phyloP scores from a whole-genome alignment of 371 early-diverging fungal genomes.

The Mucor velutinosus region DNA sequence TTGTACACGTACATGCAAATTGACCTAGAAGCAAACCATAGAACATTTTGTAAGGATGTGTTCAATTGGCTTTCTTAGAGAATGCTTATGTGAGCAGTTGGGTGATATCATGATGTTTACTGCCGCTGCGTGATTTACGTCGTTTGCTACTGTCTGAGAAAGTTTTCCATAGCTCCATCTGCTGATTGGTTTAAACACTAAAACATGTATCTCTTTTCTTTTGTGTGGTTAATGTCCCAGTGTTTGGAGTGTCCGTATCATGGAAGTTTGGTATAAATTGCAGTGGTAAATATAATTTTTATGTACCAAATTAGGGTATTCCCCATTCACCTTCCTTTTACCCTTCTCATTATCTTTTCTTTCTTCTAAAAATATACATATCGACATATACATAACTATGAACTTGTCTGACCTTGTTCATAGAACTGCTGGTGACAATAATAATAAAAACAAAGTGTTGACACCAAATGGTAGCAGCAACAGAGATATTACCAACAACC shows the following conservation, averaged over 20 bases:
- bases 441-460: neutral
- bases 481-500: neutral
- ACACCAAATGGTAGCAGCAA: slow-evolving; percentile 1
- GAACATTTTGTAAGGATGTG: neutral
- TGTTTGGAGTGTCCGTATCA: slow-evolving; percentile 4
- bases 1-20: neutral
- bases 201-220: neutral
- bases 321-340: neutral
- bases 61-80: neutral
- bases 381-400: slow-evolving; percentile 17
- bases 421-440: slow-evolving; percentile 32
- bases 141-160: neutral
- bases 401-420: slow-evolving; percentile 44
- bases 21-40: neutral
- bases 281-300: slow-evolving; percentile 2
- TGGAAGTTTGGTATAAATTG: neutral
- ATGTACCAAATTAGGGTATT: neutral
- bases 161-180: neutral
- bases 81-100: neutral
- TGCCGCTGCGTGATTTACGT: neutral
- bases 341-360: neutral
- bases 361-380: slow-evolving; percentile 3
- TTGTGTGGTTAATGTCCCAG: neutral
- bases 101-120: neutral
- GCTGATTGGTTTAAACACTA: neutral